Base-by-base conservation (phyloP, 306 rosid species). In the Luffa aegyptiaca region DNA sequence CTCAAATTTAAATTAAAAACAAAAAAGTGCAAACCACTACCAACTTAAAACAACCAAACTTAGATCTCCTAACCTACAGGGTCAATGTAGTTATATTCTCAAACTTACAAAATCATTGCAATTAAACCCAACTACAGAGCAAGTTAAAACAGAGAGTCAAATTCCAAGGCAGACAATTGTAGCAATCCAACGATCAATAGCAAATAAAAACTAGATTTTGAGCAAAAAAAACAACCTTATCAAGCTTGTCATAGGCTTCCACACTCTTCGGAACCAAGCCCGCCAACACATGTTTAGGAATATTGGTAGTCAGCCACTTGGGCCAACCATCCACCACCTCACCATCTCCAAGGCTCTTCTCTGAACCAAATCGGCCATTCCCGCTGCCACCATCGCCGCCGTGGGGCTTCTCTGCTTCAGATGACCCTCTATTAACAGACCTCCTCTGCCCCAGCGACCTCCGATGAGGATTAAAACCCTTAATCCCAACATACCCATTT, bases 241-340 rank as follows among this genome's bases (percentile, higher is more conserved):
- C 93, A 69, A 94, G 86, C 90, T 88, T 92, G 79, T 79, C 88
- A 83, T 83, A 92, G 12, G 97, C 89, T 39, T 92, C 98, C 42
- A 93, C 97, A 81, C 92, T 91, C 84, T 52, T 93, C 20, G 95
- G 96, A 74, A 91, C 87, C 87, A 95, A 79, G 37, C 87, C 88
- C 73, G 84, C 81, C 81, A 95, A 84, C 18, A 85, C 86, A 17
- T 84, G 75, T 39, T 46, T 77, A 12, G 92, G 88, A 63, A 90
- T 80, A 80, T 90, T 90, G 59, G 83, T 91, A 77, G 80, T 80
- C 1, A 90, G 80, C 90, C 92, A 88, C 42, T 83, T 86, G 0
- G 92, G 92, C 90, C 88, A 88, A 0, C 92, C 92, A 49, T 77
- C 81, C 9, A 83, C 78, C 64, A 84, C 3, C 57, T 79, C 86